Conservation (phyloP, 345 rosid genomes). For the Boechera retrofracta region DNA sequence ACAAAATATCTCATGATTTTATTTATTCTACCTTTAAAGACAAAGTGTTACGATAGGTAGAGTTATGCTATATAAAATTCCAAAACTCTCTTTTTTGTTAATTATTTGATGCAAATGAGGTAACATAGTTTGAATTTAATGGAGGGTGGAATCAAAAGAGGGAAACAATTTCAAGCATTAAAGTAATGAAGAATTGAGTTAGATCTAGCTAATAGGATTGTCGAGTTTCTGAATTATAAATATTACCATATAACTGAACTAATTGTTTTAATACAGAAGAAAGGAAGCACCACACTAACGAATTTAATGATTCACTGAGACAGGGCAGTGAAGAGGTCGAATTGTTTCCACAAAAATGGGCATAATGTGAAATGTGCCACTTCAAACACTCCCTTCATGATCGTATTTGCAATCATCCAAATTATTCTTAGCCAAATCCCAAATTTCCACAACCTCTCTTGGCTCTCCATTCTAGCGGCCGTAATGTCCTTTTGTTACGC, state of each 20-base stretch:
- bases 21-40: not conserved
- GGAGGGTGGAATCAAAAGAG: not conserved
- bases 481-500: conserved; percentile 89
- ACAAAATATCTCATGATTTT: conserved; percentile 2
- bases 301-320: not conserved
- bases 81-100: not conserved
- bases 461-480: conserved; percentile 86
- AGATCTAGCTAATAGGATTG: not conserved
- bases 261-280: not conserved
- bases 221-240: not conserved
- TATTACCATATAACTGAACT: not conserved
- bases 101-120: not conserved
- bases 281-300: not conserved
- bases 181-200: not conserved
- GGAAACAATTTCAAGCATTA: too few species aligned
- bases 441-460: conserved; percentile 82
- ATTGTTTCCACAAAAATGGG: conserved; percentile 79
- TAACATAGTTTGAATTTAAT: not conserved
- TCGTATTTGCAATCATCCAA: conserved; percentile 69
- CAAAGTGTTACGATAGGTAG: not conserved
- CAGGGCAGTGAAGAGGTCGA: conserved; percentile 82
- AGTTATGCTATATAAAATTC: not conserved
- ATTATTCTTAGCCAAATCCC: conserved; percentile 83
- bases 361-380: conserved; percentile 58
- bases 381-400: conserved; percentile 70